Conservation (phyloP, 2,329 filamentous ascomycete genomes). For the Cladophialophora carrionii region DNA sequence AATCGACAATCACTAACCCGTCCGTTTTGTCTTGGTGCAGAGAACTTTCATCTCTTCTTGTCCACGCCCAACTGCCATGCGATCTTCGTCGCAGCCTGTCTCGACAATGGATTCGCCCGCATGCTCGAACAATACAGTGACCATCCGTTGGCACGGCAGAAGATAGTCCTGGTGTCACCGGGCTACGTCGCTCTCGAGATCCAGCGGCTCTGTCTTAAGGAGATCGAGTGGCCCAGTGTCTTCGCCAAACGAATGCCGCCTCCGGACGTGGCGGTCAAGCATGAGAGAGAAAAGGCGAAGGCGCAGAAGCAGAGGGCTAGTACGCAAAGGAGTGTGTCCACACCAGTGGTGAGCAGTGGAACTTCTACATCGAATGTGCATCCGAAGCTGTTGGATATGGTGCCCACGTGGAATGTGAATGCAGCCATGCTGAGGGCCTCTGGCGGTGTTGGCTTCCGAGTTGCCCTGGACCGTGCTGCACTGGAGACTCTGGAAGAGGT, state of each 20-base stretch:
- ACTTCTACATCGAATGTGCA: slow-evolving; percentile 1
- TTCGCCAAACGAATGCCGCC: slow-evolving; percentile 18
- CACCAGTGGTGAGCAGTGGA: background rate
- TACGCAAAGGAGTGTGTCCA: slow-evolving; percentile 9
- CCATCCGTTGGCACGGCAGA: slow-evolving; percentile 27
- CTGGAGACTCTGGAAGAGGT: background rate
- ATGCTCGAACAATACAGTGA: slow-evolving; percentile 37
- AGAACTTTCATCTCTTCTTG: slow-evolving; percentile 36
- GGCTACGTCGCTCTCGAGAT: slow-evolving; percentile 33
- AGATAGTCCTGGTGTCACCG: slow-evolving; percentile 34
- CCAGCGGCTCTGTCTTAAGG: slow-evolving; percentile 16
- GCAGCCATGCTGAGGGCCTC: slow-evolving; percentile 19
- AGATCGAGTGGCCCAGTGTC: slow-evolving; percentile 24
- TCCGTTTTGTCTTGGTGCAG: slow-evolving; percentile 14
- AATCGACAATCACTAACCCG: background rate
- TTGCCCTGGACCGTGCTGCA: slow-evolving; percentile 1
- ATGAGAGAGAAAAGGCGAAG: slow-evolving; percentile 14
- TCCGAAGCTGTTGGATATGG: slow-evolving; percentile 14
- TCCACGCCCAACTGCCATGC: slow-evolving; percentile 35
- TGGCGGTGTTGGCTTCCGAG: slow-evolving; percentile 15
- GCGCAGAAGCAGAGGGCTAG: slow-evolving; percentile 5
- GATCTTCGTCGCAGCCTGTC: slow-evolving; percentile 35
- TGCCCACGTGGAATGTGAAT: slow-evolving; percentile 24
- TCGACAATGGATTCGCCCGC: slow-evolving; percentile 36
- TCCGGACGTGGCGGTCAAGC: slow-evolving; percentile 2